Base-by-base conservation (phyloP, 805 yeast species). In the Wickerhamomyces sydowiorum region DNA sequence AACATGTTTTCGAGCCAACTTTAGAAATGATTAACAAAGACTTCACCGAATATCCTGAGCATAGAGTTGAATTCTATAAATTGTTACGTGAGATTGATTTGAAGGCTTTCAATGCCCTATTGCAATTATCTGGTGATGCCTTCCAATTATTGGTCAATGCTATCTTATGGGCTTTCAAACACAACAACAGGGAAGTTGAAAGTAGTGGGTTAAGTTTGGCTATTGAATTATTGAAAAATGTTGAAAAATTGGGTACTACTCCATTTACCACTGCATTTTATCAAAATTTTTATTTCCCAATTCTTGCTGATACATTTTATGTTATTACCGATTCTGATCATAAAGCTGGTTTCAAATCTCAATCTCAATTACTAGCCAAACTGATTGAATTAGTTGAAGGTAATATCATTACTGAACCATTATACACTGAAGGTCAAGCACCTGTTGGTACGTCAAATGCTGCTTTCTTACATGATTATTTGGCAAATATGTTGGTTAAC, bases 241-340 rank as follows among this genome's bases (percentile, higher is more conserved):
- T 93, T 51, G 91, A 89, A 50, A 78, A 75, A 41, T 69, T 86
- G 50, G 88, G 88, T 5, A 58, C 67, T n/a, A 64, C 65, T 12
- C 79, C 82, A 37, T 86, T 91, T 56, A 81, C 95, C 4, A 77
- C 81, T 54, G 90, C 86, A 20, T 93, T 93, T 60, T 93, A 86
- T 70, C 81, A 83, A 60, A 88, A 82, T 59, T 93, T 84, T 61
- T 90, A 85, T 62, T 85, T 88, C 73, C 83, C 87, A 39, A 88
- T 93, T 44, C 75, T 93, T 47, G 80, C 93, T 44, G 99, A 93
- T 62, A 85, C 95, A 1, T 93, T 93, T 61, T 86, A 77, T 56
- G 98, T 93, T 25, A 73, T 93, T 43, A 93, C 99, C 3, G 98
- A 93, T 62, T 82, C 96, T 8, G 99, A 93, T 64, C 99, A 93